Percentiles rank a stretch among this genome's conserved stretches.
phyloP scores from a whole-genome alignment of 345 rosid genomes.

The Eucalyptus urophylla region DNA sequence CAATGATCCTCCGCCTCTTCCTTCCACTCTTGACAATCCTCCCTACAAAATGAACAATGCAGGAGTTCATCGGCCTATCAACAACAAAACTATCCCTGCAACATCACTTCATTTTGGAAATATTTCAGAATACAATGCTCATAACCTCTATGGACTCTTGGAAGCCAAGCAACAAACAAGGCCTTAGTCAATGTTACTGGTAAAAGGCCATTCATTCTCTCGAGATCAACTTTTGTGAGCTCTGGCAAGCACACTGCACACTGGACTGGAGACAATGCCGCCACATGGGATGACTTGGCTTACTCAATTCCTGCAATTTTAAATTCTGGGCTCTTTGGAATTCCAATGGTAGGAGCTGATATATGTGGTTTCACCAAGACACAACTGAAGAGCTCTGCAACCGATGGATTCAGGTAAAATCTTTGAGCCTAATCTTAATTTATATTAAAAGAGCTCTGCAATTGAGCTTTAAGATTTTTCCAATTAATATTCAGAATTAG shows the following conservation, averaged over 20 bases:
- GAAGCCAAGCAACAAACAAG: conserved; percentile 45
- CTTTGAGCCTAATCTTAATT: background rate
- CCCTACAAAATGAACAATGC: conserved; percentile 56
- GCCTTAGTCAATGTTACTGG: conserved; percentile 31
- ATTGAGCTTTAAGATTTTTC: too few species aligned
- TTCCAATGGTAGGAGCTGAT: conserved; percentile 87
- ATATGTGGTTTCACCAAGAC: conserved; percentile 49
- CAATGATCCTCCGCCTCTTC: conserved; percentile 17
- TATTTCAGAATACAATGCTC: conserved; percentile 46
- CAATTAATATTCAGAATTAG: too few species aligned
- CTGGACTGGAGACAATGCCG: conserved; percentile 72
- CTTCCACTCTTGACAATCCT: conserved; percentile 46
- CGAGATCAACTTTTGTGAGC: conserved; percentile 63
- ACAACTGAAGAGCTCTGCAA: conserved; percentile 59
- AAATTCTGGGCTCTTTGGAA: conserved; percentile 64
- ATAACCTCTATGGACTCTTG: conserved; percentile 56
- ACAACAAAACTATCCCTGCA: conserved; percentile 34
- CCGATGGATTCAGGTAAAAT: conserved; percentile 63
- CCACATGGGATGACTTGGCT: conserved; percentile 59
- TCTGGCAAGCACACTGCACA: conserved; percentile 79
- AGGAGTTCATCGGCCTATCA: conserved; percentile 18
- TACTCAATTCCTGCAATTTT: conserved; percentile 44
- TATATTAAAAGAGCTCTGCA: background rate
- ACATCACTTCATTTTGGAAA: conserved; percentile 41
- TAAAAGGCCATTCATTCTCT: conserved; percentile 60